phyloP scores from a whole-genome alignment of 371 early-diverging fungal genomes.

The Phascolomyces articulosus region DNA sequence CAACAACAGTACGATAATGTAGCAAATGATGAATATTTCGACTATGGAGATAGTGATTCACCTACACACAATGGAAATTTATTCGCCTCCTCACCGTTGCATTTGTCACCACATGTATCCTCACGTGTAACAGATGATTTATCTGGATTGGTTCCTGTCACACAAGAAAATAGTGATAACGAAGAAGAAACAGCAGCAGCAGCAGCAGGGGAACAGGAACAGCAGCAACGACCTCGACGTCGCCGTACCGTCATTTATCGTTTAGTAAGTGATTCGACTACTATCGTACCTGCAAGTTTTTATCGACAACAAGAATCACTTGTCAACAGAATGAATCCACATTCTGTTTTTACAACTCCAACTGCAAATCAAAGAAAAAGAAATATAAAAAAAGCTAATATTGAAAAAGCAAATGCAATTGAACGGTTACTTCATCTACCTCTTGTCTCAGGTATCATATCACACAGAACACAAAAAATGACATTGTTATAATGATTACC shows the following conservation, averaged over 20 bases:
- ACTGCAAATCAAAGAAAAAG: background rate
- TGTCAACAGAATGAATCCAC: background rate
- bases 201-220: no score
- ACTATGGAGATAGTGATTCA: background rate
- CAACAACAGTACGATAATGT: no score
- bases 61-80: background rate
- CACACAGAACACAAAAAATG: background rate
- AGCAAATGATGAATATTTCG: background rate
- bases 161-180: no score
- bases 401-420: background rate
- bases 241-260: background rate
- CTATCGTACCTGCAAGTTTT: conserved; percentile 1
- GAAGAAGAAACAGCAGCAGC: no score
- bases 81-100: background rate
- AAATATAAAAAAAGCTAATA: background rate
- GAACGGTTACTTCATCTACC: background rate
- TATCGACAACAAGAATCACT: background rate
- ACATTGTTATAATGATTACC: no score
- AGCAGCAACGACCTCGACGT: background rate
- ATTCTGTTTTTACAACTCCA: background rate
- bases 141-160: background rate
- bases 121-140: background rate
- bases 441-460: background rate
- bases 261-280: background rate
- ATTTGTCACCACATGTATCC: background rate